Percentiles rank a stretch among this genome's conserved stretches.
phyloP scores from a whole-genome alignment of 2,329 filamentous ascomycete species.

The Exophiala xenobiotica region DNA sequence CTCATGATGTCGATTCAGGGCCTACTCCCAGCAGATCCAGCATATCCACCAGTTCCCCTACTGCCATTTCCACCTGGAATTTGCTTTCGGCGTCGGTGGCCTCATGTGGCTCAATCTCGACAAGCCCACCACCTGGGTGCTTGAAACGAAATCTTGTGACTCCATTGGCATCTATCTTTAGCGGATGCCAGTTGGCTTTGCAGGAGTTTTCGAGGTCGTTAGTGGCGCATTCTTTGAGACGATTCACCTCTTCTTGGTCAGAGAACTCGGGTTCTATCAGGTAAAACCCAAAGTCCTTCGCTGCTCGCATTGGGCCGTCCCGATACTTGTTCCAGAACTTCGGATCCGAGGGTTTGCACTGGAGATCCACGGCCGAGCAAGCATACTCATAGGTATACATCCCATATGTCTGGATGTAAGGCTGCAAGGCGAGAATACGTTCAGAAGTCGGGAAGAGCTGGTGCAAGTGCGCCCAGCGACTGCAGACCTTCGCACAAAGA shows the following conservation, averaged over 20 bases:
- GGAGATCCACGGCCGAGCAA: constrained; percentile 3
- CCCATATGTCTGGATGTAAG: constrained; percentile 13
- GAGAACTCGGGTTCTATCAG: constrained; percentile 4
- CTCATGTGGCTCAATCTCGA: no score
- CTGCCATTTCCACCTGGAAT: constrained; percentile 1
- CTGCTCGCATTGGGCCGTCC: background rate
- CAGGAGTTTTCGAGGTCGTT: constrained; percentile 5
- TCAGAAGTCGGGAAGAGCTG: constrained; percentile 13
- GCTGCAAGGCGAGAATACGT: constrained; percentile 7
- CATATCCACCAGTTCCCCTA: constrained; percentile 11
- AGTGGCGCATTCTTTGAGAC: constrained; percentile 4
- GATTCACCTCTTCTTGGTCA: constrained; percentile 7
- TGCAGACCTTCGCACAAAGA: constrained; percentile 11
- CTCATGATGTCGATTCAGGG: background rate
- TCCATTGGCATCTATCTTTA: no score
- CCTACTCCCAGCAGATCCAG: constrained; percentile 13
- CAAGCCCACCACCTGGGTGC: background rate
- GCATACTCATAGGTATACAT: constrained; percentile 12
- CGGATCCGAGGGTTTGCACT: constrained; percentile 4
- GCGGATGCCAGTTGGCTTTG: no score
- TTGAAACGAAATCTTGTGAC: no score
- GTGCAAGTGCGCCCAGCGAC: constrained; percentile 17
- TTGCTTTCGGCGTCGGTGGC: background rate
- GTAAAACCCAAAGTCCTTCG: constrained; percentile 12
- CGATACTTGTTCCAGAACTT: constrained; percentile 5